Evolutionary conservation across 352 stramenopile genomes (phyloP).

Genomic region (Globisporangium radiosum): DNA sequence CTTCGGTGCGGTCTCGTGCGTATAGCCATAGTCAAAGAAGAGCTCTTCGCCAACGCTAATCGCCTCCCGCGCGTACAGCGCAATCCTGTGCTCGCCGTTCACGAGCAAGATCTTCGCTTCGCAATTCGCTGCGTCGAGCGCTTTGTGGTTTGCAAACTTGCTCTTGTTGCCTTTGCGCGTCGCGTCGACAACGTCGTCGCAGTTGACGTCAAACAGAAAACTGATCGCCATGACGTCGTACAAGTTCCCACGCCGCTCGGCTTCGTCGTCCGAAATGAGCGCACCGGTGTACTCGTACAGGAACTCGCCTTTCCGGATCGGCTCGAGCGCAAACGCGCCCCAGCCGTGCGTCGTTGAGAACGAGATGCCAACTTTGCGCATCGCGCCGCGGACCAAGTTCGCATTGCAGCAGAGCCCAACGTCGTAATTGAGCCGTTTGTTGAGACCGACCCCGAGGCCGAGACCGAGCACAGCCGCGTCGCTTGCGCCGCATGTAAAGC

Average conservation of each 20-base stretch:
- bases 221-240: conserved; percentile 69
- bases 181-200: conserved; percentile 89
- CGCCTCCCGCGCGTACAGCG: conserved; percentile 84
- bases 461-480: conserved; percentile 40
- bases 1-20: conserved; percentile 44
- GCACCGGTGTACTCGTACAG: conserved; percentile 67
- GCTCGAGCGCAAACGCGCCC: conserved; percentile 60
- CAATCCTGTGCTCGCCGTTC: conserved; percentile 89
- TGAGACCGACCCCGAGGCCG: conserved; percentile 13
- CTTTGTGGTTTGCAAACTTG: conserved; percentile 88
- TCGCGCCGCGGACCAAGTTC: conserved; percentile 40
- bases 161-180: conserved; percentile 92
- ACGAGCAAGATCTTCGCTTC: conserved; percentile 78
- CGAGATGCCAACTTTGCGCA: conserved; percentile 43
- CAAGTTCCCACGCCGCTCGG: conserved; percentile 70
- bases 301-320: conserved; percentile 63
- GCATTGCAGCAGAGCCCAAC: conserved; percentile 57
- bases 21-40: conserved; percentile 81
- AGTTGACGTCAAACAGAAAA: conserved; percentile 93
- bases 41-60: conserved; percentile 79
- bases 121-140: conserved; percentile 62
- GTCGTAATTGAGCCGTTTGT: conserved; percentile 17
- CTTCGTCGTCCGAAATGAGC: conserved; percentile 65
- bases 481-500: conserved; percentile 60
- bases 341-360: conserved; percentile 68